A percentile compares a stretch with the other conserved stretches of the same genome.
phyloP scores from a whole-genome alignment of 2,329 filamentous ascomycete species.

The Aspergillus sp. region DNA sequence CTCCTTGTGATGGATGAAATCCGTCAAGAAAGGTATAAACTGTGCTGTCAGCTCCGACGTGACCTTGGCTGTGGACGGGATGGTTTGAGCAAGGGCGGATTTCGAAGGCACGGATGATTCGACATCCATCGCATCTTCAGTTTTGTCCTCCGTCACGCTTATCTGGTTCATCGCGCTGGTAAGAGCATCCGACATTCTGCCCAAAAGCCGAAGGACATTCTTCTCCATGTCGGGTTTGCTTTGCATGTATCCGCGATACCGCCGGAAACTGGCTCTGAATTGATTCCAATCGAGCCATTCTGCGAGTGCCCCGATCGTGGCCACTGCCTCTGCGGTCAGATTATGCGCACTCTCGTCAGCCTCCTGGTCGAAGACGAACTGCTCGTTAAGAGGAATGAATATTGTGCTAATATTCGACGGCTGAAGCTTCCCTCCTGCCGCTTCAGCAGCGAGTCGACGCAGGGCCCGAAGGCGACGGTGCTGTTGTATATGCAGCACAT shows the following conservation, averaged over 20 bases:
- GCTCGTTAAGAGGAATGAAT: constrained; percentile 83
- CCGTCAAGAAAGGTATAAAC: constrained; percentile 69
- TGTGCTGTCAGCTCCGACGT: constrained; percentile 61
- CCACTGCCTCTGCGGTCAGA: constrained; percentile 76
- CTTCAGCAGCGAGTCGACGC: constrained; percentile 62
- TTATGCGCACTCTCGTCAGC: constrained; percentile 72
- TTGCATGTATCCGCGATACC: constrained; percentile 73
- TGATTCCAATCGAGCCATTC: constrained; percentile 80
- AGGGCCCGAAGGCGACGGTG: constrained; percentile 78
- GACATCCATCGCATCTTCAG: constrained; percentile 18
- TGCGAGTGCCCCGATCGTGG: constrained; percentile 64
- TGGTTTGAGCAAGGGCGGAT: constrained; percentile 49
- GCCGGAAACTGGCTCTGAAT: constrained; percentile 72
- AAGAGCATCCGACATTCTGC: constrained; percentile 70
- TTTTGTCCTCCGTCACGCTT: constrained; percentile 9
- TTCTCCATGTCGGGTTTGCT: constrained; percentile 77
- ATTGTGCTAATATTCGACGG: constrained; percentile 76
- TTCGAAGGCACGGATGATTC: constrained; percentile 22
- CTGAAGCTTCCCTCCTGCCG: constrained; percentile 53
- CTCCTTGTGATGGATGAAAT: constrained; percentile 86
- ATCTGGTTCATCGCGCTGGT: constrained; percentile 42
- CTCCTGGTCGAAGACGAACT: constrained; percentile 78
- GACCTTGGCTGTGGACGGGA: constrained; percentile 60
- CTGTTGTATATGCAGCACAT: constrained; percentile 82
- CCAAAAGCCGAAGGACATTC: constrained; percentile 71